Conservation (phyloP, 2,329 filamentous ascomycete species). For the Penicillium concentricum region DNA sequence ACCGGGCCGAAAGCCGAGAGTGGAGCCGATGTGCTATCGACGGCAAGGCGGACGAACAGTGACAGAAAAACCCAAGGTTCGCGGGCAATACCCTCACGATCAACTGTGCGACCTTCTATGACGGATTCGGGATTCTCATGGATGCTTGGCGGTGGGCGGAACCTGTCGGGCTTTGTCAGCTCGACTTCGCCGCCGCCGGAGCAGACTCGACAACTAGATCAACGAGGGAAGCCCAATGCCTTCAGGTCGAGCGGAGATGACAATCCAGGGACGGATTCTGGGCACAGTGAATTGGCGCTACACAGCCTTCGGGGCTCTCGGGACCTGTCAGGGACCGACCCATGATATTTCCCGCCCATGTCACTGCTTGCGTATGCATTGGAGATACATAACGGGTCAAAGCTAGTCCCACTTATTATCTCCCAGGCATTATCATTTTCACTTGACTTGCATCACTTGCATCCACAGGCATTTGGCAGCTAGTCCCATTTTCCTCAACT, state of each 20-base stretch:
- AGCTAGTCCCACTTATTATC: neutral
- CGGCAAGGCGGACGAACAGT: constrained; percentile 2
- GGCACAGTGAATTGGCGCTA: constrained; percentile 42
- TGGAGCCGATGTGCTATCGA: constrained; percentile 10
- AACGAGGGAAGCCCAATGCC: constrained; percentile 33
- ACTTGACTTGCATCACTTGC: no score
- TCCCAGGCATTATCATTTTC: neutral
- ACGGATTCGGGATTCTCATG: constrained; percentile 51
- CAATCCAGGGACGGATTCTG: constrained; percentile 26
- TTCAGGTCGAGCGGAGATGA: constrained; percentile 35
- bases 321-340: constrained; percentile 18
- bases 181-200: constrained; percentile 47
- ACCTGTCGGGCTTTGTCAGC: constrained; percentile 47
- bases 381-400: neutral
- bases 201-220: constrained; percentile 37
- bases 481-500: neutral
- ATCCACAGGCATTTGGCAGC: no score
- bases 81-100: constrained; percentile 25
- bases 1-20: constrained; percentile 9
- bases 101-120: constrained; percentile 40
- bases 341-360: constrained; percentile 1
- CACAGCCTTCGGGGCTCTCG: constrained; percentile 36
- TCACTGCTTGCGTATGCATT: neutral
- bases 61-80: constrained; percentile 11
- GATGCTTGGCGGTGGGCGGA: constrained; percentile 49